Evolutionary conservation across 2,329 filamentous ascomycete species (phyloP).

Genomic region (Cordyceps tenuipes): DNA sequence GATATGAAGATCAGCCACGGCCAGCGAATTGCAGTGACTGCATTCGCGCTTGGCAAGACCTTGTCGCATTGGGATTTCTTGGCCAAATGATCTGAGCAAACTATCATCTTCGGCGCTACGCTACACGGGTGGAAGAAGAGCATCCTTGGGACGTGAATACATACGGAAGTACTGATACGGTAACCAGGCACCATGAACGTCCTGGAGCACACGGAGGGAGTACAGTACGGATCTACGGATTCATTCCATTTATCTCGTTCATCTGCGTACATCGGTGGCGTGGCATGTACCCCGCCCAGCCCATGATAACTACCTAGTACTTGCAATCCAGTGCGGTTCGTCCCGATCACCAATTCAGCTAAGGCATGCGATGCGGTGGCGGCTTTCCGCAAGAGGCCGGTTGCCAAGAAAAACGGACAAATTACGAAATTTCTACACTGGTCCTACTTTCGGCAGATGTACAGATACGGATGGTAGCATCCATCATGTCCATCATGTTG

Average conservation of each 20-base stretch:
- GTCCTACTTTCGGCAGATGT: not conserved
- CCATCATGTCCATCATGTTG: not conserved
- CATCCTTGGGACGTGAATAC: not conserved
- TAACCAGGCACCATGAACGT: not conserved
- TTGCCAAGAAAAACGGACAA: not conserved
- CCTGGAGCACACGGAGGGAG: not conserved
- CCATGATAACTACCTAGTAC: too few relatives aligned
- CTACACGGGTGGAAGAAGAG: not conserved
- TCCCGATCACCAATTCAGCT: slow-evolving; percentile 3
- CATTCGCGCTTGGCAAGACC: slow-evolving; percentile 1
- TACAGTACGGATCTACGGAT: not conserved
- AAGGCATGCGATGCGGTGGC: too few relatives aligned
- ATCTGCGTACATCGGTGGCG: not conserved
- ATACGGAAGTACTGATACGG: too few relatives aligned
- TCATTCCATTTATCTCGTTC: not conserved
- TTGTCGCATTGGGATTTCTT: not conserved
- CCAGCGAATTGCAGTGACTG: not conserved
- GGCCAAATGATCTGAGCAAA: not conserved
- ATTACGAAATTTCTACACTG: not conserved
- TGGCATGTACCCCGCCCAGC: not conserved
- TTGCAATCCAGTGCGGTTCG: too few relatives aligned
- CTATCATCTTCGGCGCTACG: not conserved
- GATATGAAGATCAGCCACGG: not conserved
- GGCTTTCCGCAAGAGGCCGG: not conserved
- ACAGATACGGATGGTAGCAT: not conserved